Conservation (phyloP, 768 basidiomycete species). For the Lactifluus piperatus region DNA sequence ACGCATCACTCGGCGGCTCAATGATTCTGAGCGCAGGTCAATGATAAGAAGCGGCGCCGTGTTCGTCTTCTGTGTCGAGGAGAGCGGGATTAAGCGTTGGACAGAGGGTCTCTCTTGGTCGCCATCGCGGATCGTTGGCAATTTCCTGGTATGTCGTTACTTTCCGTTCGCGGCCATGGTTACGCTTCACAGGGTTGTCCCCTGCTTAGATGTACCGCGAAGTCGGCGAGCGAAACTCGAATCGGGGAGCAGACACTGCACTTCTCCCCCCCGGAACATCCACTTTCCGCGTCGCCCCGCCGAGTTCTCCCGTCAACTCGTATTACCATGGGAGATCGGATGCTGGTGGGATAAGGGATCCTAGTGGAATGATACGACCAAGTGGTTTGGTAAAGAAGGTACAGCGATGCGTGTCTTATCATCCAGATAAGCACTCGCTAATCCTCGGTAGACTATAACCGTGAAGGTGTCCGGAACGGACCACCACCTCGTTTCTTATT, state of each 20-base stretch:
- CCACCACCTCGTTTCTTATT: slow-evolving; percentile 80
- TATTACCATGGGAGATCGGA: slow-evolving; percentile 16
- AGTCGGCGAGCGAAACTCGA: slow-evolving; percentile 51
- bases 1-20: slow-evolving; percentile 73
- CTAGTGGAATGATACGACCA: slow-evolving; percentile 9
- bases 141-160: slow-evolving; percentile 56
- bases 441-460: slow-evolving; percentile 61
- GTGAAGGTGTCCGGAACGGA: slow-evolving; percentile 71
- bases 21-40: slow-evolving; percentile 62
- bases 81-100: slow-evolving; percentile 84
- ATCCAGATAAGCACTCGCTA: not conserved
- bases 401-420: slow-evolving; percentile 29
- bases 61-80: slow-evolving; percentile 84
- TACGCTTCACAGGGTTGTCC: not conserved
- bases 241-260: slow-evolving; percentile 11
- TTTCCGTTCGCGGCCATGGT: not conserved
- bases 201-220: slow-evolving; percentile 65
- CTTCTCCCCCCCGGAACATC: slow-evolving; percentile 16
- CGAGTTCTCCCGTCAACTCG: slow-evolving; percentile 8
- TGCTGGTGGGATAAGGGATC: slow-evolving; percentile 19
- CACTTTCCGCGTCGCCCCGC: slow-evolving; percentile 13
- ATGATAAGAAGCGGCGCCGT: slow-evolving; percentile 55
- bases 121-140: slow-evolving; percentile 75
- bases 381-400: slow-evolving; percentile 81
- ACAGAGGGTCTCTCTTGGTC: slow-evolving; percentile 77